phyloP scores from a whole-genome alignment of 306 rosid species.

The Cicer bijugum region DNA sequence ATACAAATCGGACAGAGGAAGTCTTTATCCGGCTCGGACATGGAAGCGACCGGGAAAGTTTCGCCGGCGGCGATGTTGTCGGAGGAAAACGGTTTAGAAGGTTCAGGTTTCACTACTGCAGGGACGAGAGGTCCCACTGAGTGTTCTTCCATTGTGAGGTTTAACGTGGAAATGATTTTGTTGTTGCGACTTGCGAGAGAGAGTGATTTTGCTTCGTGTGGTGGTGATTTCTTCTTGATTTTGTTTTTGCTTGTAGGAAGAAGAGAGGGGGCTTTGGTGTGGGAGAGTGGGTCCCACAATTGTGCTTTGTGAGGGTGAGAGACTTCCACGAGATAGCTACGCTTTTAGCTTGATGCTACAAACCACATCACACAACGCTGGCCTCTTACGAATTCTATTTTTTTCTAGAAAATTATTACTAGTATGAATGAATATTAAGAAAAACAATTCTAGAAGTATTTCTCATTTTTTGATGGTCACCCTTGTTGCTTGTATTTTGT shows the following conservation, averaged over 20 bases:
- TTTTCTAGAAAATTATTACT: no score
- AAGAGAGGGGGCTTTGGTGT: constrained; percentile 21
- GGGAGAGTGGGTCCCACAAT: constrained; percentile 37
- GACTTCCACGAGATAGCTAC: constrained; percentile 49
- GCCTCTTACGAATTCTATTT: neutral
- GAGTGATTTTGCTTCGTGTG: constrained; percentile 6
- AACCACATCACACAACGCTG: constrained; percentile 50
- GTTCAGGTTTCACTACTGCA: constrained; percentile 56
- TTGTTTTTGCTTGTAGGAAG: neutral
- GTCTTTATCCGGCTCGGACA: constrained; percentile 73
- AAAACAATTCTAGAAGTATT: no score
- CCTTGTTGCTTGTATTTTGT: no score
- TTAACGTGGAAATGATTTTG: neutral
- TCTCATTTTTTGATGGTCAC: no score
- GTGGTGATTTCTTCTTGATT: neutral
- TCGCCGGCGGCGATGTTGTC: constrained; percentile 40
- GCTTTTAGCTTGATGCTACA: neutral
- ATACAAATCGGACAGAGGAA: constrained; percentile 95
- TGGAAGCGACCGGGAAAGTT: constrained; percentile 13
- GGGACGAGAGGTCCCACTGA: constrained; percentile 64
- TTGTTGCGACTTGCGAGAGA: neutral
- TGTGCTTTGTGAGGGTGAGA: constrained; percentile 49
- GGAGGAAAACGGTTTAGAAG: constrained; percentile 14
- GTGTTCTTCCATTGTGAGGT: constrained; percentile 49
- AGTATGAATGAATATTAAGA: no score